Evolutionary conservation across 805 yeast species (phyloP).

Genomic region (Saccharomycopsis synnaedendra): DNA sequence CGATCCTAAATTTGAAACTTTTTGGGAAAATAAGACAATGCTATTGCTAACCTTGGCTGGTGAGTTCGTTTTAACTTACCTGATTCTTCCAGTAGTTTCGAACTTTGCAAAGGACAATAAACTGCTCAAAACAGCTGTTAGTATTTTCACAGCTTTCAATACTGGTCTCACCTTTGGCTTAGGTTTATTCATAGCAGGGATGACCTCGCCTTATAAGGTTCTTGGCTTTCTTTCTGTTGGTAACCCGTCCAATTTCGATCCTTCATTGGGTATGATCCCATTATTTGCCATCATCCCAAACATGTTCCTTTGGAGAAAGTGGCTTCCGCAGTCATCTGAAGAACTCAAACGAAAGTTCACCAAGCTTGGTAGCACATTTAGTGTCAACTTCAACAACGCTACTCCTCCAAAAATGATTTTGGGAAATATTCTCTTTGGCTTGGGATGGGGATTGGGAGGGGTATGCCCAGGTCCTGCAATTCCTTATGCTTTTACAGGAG

Average conservation of each 20-base stretch:
- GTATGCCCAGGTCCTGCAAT: constrained; percentile 42
- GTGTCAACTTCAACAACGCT: constrained; percentile 20
- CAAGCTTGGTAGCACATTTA: constrained; percentile 18
- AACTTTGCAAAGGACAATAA: neutral
- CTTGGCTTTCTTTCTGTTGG: constrained; percentile 33
- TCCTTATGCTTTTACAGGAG: no score
- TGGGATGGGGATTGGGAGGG: constrained; percentile 44
- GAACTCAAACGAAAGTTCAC: constrained; percentile 14
- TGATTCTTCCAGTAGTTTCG: constrained; percentile 20
- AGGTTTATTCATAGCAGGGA: constrained; percentile 26
- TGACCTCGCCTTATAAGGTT: constrained; percentile 33
- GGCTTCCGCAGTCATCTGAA: constrained; percentile 17
- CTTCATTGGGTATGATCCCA: constrained; percentile 33
- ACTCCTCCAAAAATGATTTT: constrained; percentile 24
- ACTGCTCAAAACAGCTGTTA: neutral
- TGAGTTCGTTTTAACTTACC: constrained; percentile 18
- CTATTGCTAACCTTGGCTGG: constrained; percentile 13
- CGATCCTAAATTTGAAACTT: constrained; percentile 1
- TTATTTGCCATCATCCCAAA: constrained; percentile 36
- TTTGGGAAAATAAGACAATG: constrained; percentile 14
- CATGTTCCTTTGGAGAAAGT: constrained; percentile 25
- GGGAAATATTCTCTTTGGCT: constrained; percentile 36
- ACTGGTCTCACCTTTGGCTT: constrained; percentile 20
- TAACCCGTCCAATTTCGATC: constrained; percentile 30
- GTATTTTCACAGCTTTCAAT: constrained; percentile 17